These are phyloP conservation scores for Grifola frondosa DNA, from an alignment of 1,284 basidiomycete genomes.

Conservation along the genomic window DNA sequence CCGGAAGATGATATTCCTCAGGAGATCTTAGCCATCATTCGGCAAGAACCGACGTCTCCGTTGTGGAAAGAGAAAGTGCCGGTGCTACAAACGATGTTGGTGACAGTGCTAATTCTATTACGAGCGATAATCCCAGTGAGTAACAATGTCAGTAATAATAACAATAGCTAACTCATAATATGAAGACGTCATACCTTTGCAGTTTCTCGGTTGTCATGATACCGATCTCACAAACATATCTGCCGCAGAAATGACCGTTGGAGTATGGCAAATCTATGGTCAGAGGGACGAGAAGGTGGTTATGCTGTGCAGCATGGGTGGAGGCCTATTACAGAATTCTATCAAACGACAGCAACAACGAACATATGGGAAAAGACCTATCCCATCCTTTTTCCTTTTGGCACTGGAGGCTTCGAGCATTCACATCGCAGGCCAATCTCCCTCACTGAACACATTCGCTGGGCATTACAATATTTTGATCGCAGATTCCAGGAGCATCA, in stretches of 20 bases:
- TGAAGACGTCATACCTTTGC: constrained; percentile 17
- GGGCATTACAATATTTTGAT: constrained; percentile 36
- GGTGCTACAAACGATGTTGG: neutral
- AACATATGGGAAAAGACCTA: constrained; percentile 29
- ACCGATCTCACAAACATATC: constrained; percentile 11
- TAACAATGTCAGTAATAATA: too few species aligned
- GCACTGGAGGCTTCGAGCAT: constrained; percentile 36
- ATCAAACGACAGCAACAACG: neutral
- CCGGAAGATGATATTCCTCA: constrained; percentile 34
- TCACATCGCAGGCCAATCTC: constrained; percentile 16
- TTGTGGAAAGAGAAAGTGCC: constrained; percentile 26
- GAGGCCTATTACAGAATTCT: constrained; percentile 1
- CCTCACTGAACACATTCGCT: constrained; percentile 34
- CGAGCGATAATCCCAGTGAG: neutral
- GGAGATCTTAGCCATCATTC: constrained; percentile 24
- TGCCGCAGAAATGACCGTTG: constrained; percentile 3
- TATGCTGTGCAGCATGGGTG: constrained; percentile 13
- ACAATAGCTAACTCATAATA: too few species aligned
- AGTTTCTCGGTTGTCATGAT: constrained; percentile 9
- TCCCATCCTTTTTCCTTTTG: constrained; percentile 22
- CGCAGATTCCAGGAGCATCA: constrained; percentile 29
- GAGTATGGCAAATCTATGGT: constrained; percentile 15
- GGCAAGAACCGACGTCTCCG: constrained; percentile 18
- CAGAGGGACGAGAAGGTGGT: constrained; percentile 13
- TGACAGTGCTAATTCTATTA: neutral